phyloP scores from a whole-genome alignment of 2,329 filamentous ascomycete genomes.

The Phialophora verrucosa region DNA sequence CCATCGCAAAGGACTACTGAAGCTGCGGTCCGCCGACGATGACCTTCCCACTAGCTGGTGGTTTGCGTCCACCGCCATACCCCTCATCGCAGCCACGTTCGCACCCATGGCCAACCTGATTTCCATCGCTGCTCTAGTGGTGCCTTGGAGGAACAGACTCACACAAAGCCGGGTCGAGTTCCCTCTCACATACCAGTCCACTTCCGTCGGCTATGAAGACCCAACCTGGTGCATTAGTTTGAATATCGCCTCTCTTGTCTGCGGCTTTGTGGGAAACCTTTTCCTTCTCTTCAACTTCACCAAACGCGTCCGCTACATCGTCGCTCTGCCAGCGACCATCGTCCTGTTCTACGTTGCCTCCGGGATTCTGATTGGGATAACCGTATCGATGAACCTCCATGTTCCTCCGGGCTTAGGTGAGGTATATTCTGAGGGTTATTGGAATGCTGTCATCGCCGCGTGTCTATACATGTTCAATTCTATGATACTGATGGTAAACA shows the following conservation, averaged over 20 bases:
- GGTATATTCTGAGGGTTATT: conserved; percentile 80
- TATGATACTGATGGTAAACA: conserved; percentile 77
- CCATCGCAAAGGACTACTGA: conserved; percentile 39
- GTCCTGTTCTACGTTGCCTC: conserved; percentile 73
- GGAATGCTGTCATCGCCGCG: conserved; percentile 81
- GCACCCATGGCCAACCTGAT: conserved; percentile 87
- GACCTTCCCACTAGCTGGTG: conserved; percentile 55
- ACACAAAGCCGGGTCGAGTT: conserved; percentile 44
- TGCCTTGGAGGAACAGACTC: conserved; percentile 70
- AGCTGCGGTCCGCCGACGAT: conserved; percentile 50
- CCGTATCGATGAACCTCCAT: conserved; percentile 69
- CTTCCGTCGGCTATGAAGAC: conserved; percentile 65
- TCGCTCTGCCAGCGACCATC: conserved; percentile 84
- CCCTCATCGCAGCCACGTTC: conserved; percentile 80
- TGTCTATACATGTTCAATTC: conserved; percentile 79
- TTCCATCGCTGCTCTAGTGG: conserved; percentile 83
- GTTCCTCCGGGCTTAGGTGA: conserved; percentile 57
- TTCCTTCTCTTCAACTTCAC: conserved; percentile 90
- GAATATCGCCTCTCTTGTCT: conserved; percentile 77
- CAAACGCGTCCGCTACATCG: conserved; percentile 74
- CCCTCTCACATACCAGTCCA: conserved; percentile 53
- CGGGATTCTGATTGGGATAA: conserved; percentile 68
- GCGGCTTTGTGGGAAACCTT: conserved; percentile 78
- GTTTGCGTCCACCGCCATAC: conserved; percentile 63
- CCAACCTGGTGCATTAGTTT: conserved; percentile 75